Evolutionary conservation across 345 rosid genomes (phyloP), one percentile per base, ranked within the genome.

Genomic region (Citrus sinensis): DNA sequence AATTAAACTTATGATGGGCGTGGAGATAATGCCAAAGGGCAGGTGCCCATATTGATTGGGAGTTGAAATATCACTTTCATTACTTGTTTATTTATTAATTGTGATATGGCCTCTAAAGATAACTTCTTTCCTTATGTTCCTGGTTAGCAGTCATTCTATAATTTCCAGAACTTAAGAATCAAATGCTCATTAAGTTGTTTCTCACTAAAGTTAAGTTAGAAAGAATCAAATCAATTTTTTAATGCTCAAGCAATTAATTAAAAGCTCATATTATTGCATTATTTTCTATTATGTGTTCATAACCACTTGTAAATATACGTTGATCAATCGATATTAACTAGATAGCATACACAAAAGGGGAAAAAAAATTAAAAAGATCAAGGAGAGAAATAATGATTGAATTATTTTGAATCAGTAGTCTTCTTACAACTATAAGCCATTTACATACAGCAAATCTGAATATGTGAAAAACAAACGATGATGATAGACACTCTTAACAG

Each of bases 61-160:
- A 20, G 78, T 69, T 76, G 70, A 85, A 35, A 61, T 20, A 6
- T 83, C 87, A 83, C 85, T 81, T 70, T 87, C 86, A 64, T 60
- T 37, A 35, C 69, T 70, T 73, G 66, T 65, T 72, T 61, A 69
- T 65, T 72, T 61, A 67, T 30, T 51, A 42, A 42, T 10, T 10
- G 49, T 24, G 29, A 29, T 27, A 46, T 55, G 30, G 34, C 9
- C 39, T 30, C 30, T 3, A 27, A 39, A 40, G 35, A 80, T 35
- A 61, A 11, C 37, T 59, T 35, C 0, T 62, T 30, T 56, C 22
- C 40, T 25, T 56, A 6, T 1, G 29, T 5, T 39, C 16, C 34
- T 39, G 24, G 7, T 22, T 6, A 69, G 24, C 66, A 69, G 27
- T 10, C 2, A 77, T 71, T 3, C 0, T 29, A n/a, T 24, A 59